Evolutionary conservation across 1,284 basidiomycete genomes (phyloP), one percentile per base, ranked within the genome.

Genomic region (Tremellales sp.): DNA sequence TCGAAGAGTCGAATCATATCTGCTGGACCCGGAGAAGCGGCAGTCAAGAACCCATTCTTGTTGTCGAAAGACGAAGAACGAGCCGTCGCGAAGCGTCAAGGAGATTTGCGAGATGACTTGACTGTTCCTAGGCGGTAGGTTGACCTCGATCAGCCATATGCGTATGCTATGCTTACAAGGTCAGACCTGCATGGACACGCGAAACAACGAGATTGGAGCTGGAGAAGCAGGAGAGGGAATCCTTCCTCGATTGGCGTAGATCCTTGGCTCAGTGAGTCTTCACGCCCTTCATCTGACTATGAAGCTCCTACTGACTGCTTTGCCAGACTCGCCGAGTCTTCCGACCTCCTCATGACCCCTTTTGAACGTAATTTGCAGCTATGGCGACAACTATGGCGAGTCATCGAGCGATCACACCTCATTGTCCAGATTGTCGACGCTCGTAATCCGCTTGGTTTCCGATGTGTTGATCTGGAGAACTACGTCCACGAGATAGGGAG

Each of bases 281-380:
- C 15, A 8, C 15, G 8, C 15, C 29, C 29, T 31, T 31, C 29
- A 31, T 31, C 15, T 31, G 15, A 31, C n/a, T n/a, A 54, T n/a
- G 43, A 31, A 24, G n/a, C 15, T 33, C n/a, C 12, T 11, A 39
- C 21, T 41, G 40, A 49, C 35, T 27, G n/a, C n/a, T n/a, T n/a
- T 17, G 22, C 2, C 43, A 73, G 70, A 42, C 62, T 76, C 3
- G 68, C 72, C 3, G 71, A 75, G 59, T 52, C 59, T 24, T 65
- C 69, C 22, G 80, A 82, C 33, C 82, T 97, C 29, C 80, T 97
- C 10, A 76, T 97, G 8, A 97, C 92, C 0, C 93, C 92, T 0
- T 97, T 96, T 63, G 92, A 97, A 70, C 86, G 93, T 46, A 97
- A 97, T 68, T 77, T 97, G 22, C 91, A 96, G 78, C 89, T 97